phyloP scores from a whole-genome alignment of 2,329 filamentous ascomycete genomes.

The Ophiostoma pallidulum region DNA sequence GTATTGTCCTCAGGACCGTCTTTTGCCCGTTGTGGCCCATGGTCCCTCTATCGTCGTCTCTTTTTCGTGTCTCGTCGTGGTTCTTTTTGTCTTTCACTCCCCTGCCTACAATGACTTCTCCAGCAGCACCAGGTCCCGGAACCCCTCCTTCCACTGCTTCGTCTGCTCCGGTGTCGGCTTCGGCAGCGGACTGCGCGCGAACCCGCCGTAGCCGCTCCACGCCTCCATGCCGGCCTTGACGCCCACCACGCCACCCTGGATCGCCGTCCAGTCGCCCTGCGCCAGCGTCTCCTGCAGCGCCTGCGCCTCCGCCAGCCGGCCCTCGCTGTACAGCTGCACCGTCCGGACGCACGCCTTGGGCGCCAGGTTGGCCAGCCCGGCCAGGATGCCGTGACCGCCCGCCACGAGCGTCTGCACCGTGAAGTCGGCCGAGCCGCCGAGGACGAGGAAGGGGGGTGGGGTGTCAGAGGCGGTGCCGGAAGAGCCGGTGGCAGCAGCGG shows the following conservation, averaged over 20 bases:
- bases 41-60: background rate
- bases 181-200: slow-evolving; percentile 39
- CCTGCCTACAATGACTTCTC: slow-evolving; percentile 37
- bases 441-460: slow-evolving; percentile 48
- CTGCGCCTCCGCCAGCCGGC: slow-evolving; percentile 49
- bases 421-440: slow-evolving; percentile 67
- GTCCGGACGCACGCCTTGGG: slow-evolving; percentile 56
- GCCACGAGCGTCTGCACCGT: slow-evolving; percentile 58
- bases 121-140: slow-evolving; percentile 40
- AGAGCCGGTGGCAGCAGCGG: no score
- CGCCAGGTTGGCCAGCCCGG: slow-evolving; percentile 61
- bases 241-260: slow-evolving; percentile 61
- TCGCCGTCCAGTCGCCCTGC: slow-evolving; percentile 62
- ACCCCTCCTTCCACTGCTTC: slow-evolving; percentile 45
- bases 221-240: slow-evolving; percentile 59
- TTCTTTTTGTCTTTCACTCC: background rate
- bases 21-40: no score
- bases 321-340: slow-evolving; percentile 49
- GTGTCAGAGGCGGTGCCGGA: slow-evolving; percentile 15
- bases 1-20: no score
- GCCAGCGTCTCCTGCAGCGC: slow-evolving; percentile 57
- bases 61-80: background rate
- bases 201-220: slow-evolving; percentile 58
- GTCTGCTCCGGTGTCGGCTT: slow-evolving; percentile 40
- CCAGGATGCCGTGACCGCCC: slow-evolving; percentile 62